A percentile compares a stretch with the other conserved stretches of the same genome.
These are phyloP conservation scores for Berberis thunbergii DNA, from an alignment of 164 flowering plant genomes.

Conservation along the genomic window DNA sequence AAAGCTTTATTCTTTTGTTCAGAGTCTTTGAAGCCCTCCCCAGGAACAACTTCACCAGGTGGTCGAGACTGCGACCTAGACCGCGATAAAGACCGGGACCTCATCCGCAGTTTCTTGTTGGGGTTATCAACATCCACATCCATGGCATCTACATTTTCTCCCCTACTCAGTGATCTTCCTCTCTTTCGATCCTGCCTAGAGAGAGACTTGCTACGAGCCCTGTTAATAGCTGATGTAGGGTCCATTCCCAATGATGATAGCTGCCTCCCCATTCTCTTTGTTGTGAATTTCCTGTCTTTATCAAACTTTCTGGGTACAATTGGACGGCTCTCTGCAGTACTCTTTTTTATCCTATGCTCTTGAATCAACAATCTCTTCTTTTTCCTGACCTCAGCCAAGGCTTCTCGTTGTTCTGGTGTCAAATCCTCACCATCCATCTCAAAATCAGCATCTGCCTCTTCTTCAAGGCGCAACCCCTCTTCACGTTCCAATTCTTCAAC, in stretches of 20 bases:
- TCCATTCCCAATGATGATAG: slow-evolving; percentile 61
- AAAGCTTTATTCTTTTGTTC: slow-evolving; percentile 52
- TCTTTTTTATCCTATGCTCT: slow-evolving; percentile 77
- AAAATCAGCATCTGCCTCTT: slow-evolving; percentile 51
- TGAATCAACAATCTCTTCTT: slow-evolving; percentile 76
- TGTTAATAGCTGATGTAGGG: slow-evolving; percentile 51
- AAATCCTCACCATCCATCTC: slow-evolving; percentile 61
- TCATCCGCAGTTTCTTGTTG: slow-evolving; percentile 44
- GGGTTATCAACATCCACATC: slow-evolving; percentile 38
- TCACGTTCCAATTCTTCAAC: slow-evolving; percentile 81
- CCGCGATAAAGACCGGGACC: slow-evolving; percentile 28
- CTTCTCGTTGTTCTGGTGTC: slow-evolving; percentile 53
- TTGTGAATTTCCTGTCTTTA: slow-evolving; percentile 56
- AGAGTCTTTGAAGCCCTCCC: slow-evolving; percentile 71
- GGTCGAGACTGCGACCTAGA: slow-evolving; percentile 55
- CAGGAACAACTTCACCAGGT: slow-evolving; percentile 62
- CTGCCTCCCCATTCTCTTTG: slow-evolving; percentile 84
- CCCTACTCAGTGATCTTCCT: slow-evolving; percentile 46
- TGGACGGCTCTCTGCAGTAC: slow-evolving; percentile 71
- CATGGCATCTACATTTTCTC: slow-evolving; percentile 20
- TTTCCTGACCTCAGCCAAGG: slow-evolving; percentile 59
- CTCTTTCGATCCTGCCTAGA: slow-evolving; percentile 63
- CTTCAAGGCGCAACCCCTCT: slow-evolving; percentile 48
- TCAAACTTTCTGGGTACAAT: slow-evolving; percentile 74
- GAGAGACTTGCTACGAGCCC: slow-evolving; percentile 57